phyloP scores from a whole-genome alignment of 2,329 filamentous ascomycete genomes.

The Thelonectria discophora region DNA sequence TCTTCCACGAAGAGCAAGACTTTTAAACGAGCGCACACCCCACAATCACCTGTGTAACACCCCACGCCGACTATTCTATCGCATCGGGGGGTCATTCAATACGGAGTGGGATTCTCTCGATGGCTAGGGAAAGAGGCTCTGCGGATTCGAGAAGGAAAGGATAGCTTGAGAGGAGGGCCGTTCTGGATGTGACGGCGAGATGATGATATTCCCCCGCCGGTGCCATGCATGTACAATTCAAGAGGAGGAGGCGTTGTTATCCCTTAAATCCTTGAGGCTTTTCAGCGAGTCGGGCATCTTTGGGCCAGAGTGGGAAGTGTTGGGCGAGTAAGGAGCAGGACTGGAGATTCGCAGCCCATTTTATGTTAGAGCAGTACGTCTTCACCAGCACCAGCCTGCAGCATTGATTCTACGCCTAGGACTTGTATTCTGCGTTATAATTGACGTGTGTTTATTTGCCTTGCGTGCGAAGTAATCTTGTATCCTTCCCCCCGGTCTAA shows the following conservation, averaged over 20 bases:
- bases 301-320: slow-evolving; percentile 17
- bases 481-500: slow-evolving; percentile 28
- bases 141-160: not conserved
- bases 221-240: slow-evolving; percentile 37
- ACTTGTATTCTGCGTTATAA: slow-evolving; percentile 15
- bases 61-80: not conserved
- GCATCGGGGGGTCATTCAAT: not conserved
- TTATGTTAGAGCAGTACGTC: slow-evolving; percentile 20
- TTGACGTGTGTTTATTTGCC: slow-evolving; percentile 16
- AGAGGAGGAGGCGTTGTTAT: slow-evolving; percentile 8
- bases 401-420: slow-evolving; percentile 19
- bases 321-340: slow-evolving; percentile 22
- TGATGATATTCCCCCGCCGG: slow-evolving; percentile 6
- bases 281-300: slow-evolving; percentile 33
- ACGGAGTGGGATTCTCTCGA: not conserved
- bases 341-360: slow-evolving; percentile 21
- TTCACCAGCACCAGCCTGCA: not conserved
- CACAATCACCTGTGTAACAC: not conserved
- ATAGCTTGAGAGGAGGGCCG: not conserved
- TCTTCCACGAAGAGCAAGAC: slow-evolving; percentile 97
- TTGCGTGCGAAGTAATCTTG: slow-evolving; percentile 19
- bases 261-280: slow-evolving; percentile 19
- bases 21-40: slow-evolving; percentile 65
- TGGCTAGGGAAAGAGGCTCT: not conserved
- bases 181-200: slow-evolving; percentile 18